Percentiles rank a stretch among this genome's conserved stretches.
Conservation (phyloP, 176 grass and related monocot species). For the Rhynchospora tenuis region DNA sequence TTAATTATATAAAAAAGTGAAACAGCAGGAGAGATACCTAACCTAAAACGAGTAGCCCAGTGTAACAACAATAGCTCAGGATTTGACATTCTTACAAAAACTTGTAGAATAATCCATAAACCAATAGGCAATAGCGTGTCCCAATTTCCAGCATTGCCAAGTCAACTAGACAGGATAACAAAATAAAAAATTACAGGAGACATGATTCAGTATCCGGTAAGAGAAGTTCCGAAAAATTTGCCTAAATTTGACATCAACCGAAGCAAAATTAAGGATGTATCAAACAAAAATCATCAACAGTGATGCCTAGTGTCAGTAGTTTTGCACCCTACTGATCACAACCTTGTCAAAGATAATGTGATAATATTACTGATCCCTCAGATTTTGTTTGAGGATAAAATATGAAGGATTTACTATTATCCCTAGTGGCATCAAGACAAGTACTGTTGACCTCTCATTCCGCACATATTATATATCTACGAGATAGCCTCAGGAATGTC, state of each 20-base stretch:
- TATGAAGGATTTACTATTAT: not conserved
- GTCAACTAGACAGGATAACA: not conserved
- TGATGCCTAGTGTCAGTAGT: not conserved
- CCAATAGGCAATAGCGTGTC: not conserved
- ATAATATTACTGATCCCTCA: not conserved
- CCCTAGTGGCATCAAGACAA: not conserved
- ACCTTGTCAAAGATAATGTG: not conserved
- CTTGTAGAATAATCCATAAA: not conserved
- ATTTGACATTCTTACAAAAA: not conserved
- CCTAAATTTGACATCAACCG: not conserved
- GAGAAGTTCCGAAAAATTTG: not conserved
- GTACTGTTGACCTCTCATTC: not conserved
- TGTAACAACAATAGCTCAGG: not conserved
- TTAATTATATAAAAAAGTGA: not conserved
- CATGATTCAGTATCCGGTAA: not conserved
- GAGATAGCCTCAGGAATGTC: not conserved
- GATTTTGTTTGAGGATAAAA: not conserved
- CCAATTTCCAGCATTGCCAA: not conserved
- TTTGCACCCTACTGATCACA: not conserved
- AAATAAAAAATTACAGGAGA: not conserved
- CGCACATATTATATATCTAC: not conserved
- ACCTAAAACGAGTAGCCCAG: not conserved
- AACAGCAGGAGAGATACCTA: not conserved
- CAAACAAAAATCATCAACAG: not conserved
- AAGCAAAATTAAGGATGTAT: constrained; percentile 6